Evolutionary conservation across 2,329 filamentous ascomycete genomes (phyloP).

Genomic region (Zymoseptoria ardabiliae): DNA sequence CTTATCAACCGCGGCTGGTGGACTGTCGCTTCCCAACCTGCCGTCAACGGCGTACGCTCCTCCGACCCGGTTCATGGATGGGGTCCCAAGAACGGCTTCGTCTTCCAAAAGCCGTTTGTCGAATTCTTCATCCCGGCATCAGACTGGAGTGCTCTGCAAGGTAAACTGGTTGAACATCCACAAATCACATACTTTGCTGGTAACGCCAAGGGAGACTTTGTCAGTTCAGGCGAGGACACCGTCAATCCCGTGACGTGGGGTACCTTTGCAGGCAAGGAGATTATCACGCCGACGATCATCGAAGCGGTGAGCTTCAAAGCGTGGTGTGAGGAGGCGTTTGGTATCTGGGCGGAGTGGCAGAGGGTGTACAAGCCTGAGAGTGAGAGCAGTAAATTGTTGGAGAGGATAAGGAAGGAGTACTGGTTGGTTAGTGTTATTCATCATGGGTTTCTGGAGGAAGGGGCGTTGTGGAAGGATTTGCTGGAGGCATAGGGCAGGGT

Average conservation of each 20-base stretch:
- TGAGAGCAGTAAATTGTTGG: slow-evolving; percentile 63
- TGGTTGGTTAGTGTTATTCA: slow-evolving; percentile 92
- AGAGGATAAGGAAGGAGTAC: slow-evolving; percentile 57
- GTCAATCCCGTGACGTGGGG: slow-evolving; percentile 98
- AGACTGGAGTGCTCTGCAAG: slow-evolving; percentile 63
- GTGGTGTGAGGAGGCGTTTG: slow-evolving; percentile 93
- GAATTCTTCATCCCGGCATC: slow-evolving; percentile 79
- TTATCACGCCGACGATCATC: slow-evolving; percentile 92
- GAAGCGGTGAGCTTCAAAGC: slow-evolving; percentile 89
- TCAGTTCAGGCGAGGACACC: slow-evolving; percentile 55
- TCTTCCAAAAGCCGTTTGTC: slow-evolving; percentile 97
- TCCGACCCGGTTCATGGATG: slow-evolving; percentile 78
- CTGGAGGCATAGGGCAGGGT: slow-evolving; percentile 3
- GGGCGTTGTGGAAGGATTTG: slow-evolving; percentile 59
- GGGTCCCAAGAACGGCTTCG: slow-evolving; percentile 86
- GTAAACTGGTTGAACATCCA: slow-evolving; percentile 58
- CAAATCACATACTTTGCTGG: slow-evolving; percentile 81
- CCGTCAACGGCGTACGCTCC: slow-evolving; percentile 77
- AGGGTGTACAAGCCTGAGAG: slow-evolving; percentile 73
- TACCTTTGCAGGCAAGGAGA: slow-evolving; percentile 90
- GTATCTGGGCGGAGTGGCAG: slow-evolving; percentile 91
- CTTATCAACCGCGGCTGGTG: slow-evolving; percentile 86
- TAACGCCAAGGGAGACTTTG: slow-evolving; percentile 70
- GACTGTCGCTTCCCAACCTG: slow-evolving; percentile 92
- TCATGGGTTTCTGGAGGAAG: slow-evolving; percentile 64